Evolutionary conservation across 2,329 filamentous ascomycete species (phyloP), one percentile per base, ranked within the genome.

Genomic region (Exophiala bonariae): DNA sequence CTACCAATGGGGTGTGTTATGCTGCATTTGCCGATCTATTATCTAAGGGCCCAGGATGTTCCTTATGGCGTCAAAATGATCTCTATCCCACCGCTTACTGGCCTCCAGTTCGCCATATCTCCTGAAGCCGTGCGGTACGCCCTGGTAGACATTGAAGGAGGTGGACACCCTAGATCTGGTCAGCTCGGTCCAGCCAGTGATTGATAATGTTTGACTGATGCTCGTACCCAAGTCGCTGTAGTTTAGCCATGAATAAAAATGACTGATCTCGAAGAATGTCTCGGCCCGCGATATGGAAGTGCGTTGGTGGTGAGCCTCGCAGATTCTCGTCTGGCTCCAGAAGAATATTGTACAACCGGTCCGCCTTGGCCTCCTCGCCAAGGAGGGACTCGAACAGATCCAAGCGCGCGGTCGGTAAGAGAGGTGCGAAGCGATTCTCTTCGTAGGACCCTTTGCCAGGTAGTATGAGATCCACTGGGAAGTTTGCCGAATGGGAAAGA

Each of bases 331-430:
- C 19, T 14, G 4, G 4, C n/a, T 5, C 9, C 9, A 14, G n/a
- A 4, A 41, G 17, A 17, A 41, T 28, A 18, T 41, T 41, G 17
- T 26, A 41, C 4, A 26, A 16, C 6, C n/a, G 38, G 16, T 30
- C 23, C 9, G 38, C 8, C 7, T 13, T 11, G 19, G 38, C 38
- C 9, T 26, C 14, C 13, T 41, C 19, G n/a, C 38, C 38, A 7
- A 41, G 9, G 18, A 41, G 22, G n/a, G n/a, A 14, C 23, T 41
- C 38, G 23, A 41, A 41, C 4, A 41, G 22, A 26, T 41, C 19
- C 13, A 41, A 8, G 4, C 38, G 38, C 8, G 19, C 13, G 4
- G 8, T 9, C 10, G 38, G 38, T 11, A 41, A 20, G n/a, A 41
- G n/a, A 10, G 38, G 38, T 5, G 38, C 38, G 8, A 13, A 9